Conservation (phyloP, 2,329 filamentous ascomycete genomes). For the Pseudogymnoascus sp. region DNA sequence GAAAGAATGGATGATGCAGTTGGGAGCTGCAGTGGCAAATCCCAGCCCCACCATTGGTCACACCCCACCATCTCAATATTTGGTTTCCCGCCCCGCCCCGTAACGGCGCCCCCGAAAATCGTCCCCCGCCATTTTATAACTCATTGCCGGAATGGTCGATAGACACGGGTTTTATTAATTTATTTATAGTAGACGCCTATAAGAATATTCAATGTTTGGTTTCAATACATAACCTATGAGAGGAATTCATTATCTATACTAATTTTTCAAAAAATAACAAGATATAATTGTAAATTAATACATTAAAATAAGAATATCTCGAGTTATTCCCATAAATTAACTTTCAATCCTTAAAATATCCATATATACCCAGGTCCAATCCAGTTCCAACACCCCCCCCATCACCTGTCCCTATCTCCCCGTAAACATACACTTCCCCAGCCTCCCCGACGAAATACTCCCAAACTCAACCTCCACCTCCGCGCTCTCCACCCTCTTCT, state of each 20-base stretch:
- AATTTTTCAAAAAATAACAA: too few species aligned
- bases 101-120: not conserved
- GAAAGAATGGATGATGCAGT: slow-evolving; percentile 1
- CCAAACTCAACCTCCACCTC: not conserved
- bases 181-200: not conserved
- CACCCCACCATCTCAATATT: not conserved
- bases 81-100: not conserved
- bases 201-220: not conserved
- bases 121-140: not conserved
- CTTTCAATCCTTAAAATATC: too few species aligned
- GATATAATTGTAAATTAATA: too few species aligned
- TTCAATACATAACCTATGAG: not conserved
- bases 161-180: not conserved
- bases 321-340: too few species aligned
- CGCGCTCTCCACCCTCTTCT: not conserved
- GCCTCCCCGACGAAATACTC: not conserved
- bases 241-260: too few species aligned
- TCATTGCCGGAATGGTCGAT: not conserved
- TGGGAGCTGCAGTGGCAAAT: slow-evolving; percentile 2
- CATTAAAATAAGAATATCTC: too few species aligned
- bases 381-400: too few species aligned
- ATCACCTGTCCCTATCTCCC: not conserved
- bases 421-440: not conserved
- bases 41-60: slow-evolving; percentile 1
- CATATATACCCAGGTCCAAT: too few species aligned